These are phyloP conservation scores for Moniliophthora roreri DNA, from an alignment of 1,284 basidiomycete genomes.

Conservation along the genomic window DNA sequence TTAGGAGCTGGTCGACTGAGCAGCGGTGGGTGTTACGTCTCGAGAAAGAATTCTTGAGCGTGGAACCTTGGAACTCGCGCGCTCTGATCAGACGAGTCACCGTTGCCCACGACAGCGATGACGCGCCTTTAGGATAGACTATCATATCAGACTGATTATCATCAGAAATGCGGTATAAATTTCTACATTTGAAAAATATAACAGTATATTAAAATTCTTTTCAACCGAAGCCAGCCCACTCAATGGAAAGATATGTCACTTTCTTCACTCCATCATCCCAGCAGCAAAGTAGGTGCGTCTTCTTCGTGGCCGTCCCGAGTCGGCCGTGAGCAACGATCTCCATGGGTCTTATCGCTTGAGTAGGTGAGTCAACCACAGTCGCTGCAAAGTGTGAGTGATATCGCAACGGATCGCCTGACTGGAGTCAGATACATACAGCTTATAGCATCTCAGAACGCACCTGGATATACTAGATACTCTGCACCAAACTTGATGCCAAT, in stretches of 20 bases:
- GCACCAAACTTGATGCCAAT: slow-evolving; percentile 93
- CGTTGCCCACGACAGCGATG: no score
- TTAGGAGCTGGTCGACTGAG: background rate
- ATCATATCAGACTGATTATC: no score
- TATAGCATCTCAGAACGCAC: slow-evolving; percentile 41
- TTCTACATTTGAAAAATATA: no score
- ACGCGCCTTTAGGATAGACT: no score
- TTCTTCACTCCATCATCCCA: slow-evolving; percentile 75
- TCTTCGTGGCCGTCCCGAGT: slow-evolving; percentile 96
- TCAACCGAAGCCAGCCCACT: slow-evolving; percentile 92
- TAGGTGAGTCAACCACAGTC: slow-evolving; percentile 70
- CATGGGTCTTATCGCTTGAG: slow-evolving; percentile 72
- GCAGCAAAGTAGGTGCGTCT: slow-evolving; percentile 88
- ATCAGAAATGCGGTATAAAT: no score
- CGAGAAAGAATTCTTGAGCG: background rate
- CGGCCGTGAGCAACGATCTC: slow-evolving; percentile 95
- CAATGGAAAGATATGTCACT: slow-evolving; percentile 80
- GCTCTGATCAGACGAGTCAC: no score
- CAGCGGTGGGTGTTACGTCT: background rate
- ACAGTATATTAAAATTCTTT: no score
- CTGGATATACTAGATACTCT: slow-evolving; percentile 95
- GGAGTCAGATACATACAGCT: slow-evolving; percentile 1
- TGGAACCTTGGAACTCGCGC: background rate
- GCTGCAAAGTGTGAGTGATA: slow-evolving; percentile 98
- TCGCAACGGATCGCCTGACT: slow-evolving; percentile 86